A percentile compares a stretch with the other conserved stretches of the same genome.
Conservation (phyloP, 2,329 filamentous ascomycete genomes). For the Phyllachora maydis region DNA sequence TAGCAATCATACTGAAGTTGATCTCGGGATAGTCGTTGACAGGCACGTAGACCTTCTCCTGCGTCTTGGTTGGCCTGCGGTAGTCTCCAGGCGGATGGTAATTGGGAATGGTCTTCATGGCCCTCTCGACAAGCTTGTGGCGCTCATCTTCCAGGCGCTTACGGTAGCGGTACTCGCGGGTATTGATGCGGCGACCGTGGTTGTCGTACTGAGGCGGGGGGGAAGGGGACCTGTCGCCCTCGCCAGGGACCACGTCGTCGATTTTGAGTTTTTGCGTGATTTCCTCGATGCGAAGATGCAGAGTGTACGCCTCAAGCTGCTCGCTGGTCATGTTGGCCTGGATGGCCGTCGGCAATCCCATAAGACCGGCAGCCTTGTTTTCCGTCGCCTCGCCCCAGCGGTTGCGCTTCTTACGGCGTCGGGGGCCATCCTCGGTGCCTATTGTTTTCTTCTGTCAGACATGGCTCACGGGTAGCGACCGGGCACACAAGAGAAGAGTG, state of each 20-base stretch:
- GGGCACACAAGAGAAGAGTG: conserved; percentile 12
- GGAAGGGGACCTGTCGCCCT: conserved; percentile 89
- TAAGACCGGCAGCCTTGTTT: conserved; percentile 95
- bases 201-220: conserved; percentile 97
- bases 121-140: conserved; percentile 96
- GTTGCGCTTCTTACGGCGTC: conserved; percentile 93
- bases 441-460: no score
- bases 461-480: no score
- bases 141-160: conserved; percentile 97
- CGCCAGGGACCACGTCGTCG: conserved; percentile 93
- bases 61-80: conserved; percentile 95
- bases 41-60: conserved; percentile 99
- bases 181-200: conserved; percentile 98
- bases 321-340: conserved; percentile 96
- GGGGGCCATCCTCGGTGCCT: conserved; percentile 54
- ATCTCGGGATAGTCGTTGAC: conserved; percentile 99
- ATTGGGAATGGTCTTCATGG: conserved; percentile 99
- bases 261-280: conserved; percentile 98
- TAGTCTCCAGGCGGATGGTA: conserved; percentile 98
- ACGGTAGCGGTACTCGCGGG: conserved; percentile 92
- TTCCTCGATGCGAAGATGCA: conserved; percentile 94
- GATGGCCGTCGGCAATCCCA: conserved; percentile 93
- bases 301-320: conserved; percentile 89
- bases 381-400: conserved; percentile 94
- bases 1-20: conserved; percentile 99